These are phyloP conservation scores for Juglanconis sp. DNA, from an alignment of 2,329 filamentous ascomycete genomes.

Conservation along the genomic window DNA sequence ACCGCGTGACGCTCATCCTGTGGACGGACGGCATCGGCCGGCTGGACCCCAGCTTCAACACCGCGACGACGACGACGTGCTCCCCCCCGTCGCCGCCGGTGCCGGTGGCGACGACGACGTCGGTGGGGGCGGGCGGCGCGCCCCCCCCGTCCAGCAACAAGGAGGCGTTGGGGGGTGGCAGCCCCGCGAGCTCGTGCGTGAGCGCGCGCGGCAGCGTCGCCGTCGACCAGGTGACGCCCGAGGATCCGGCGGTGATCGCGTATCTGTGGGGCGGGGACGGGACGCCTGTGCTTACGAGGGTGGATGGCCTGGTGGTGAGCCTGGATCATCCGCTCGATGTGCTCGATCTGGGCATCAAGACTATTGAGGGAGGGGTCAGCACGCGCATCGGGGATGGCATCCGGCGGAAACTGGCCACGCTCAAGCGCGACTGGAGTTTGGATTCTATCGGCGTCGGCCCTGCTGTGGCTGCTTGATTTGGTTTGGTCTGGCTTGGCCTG, in stretches of 20 bases:
- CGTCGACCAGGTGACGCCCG: constrained; percentile 39
- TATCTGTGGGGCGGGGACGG: constrained; percentile 39
- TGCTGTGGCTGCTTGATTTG: neutral
- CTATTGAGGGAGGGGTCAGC: constrained; percentile 38
- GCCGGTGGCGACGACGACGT: neutral
- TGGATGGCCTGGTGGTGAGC: constrained; percentile 30
- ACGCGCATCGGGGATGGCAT: constrained; percentile 44
- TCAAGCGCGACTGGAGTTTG: constrained; percentile 38
- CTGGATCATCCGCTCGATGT: constrained; percentile 38
- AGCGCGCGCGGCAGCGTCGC: constrained; percentile 22
- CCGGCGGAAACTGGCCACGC: constrained; percentile 37
- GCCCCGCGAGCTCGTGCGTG: constrained; percentile 7
- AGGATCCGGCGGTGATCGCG: constrained; percentile 34
- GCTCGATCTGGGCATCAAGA: constrained; percentile 37
- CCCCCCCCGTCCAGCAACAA: constrained; percentile 1
- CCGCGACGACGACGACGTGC: neutral
- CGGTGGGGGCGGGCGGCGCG: neutral
- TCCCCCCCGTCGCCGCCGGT: neutral
- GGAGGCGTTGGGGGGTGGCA: constrained; percentile 8
- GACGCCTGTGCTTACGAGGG: constrained; percentile 32
- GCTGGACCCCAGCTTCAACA: constrained; percentile 40
- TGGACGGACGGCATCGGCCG: constrained; percentile 59
- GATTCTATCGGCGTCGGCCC: constrained; percentile 20
- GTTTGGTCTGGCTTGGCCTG: neutral
- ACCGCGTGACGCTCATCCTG: constrained; percentile 61